Percentiles rank a stretch among this genome's conserved stretches.
phyloP scores from a whole-genome alignment of 345 rosid species.

The Syzygium aromaticum region DNA sequence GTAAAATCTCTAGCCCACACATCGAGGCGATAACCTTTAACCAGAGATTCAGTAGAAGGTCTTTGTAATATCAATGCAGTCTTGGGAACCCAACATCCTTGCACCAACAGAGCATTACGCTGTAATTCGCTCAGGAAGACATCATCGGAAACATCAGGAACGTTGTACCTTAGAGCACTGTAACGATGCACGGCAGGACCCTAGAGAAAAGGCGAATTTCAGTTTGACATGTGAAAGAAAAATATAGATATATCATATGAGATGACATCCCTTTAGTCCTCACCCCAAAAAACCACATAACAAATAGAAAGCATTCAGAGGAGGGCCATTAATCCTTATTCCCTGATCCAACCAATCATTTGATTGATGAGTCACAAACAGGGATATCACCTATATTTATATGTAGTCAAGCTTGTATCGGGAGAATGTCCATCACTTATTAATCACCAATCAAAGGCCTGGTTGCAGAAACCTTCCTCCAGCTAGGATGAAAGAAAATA shows the following conservation, averaged over 20 bases:
- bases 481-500: neutral
- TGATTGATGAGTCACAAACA: neutral
- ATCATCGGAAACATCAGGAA: conserved; percentile 40
- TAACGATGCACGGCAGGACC: conserved; percentile 51
- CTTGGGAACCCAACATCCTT: conserved; percentile 83
- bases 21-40: conserved; percentile 46
- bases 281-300: neutral
- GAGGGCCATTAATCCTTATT: neutral
- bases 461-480: neutral
- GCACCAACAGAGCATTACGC: conserved; percentile 51
- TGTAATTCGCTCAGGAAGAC: conserved; percentile 48
- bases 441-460: neutral
- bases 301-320: neutral
- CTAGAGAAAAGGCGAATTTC: conserved; percentile 14
- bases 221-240: neutral
- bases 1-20: conserved; percentile 46
- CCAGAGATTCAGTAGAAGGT: conserved; percentile 9
- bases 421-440: neutral
- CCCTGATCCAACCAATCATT: neutral
- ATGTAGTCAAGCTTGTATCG: neutral
- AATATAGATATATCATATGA: neutral
- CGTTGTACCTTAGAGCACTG: conserved; percentile 51
- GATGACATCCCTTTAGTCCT: neutral
- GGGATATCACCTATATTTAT: neutral
- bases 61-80: conserved; percentile 29